Evolutionary conservation across 2,329 filamentous ascomycete genomes (phyloP), one percentile per base, ranked within the genome.

Genomic region (Neoscytalidium dimidiatum): DNA sequence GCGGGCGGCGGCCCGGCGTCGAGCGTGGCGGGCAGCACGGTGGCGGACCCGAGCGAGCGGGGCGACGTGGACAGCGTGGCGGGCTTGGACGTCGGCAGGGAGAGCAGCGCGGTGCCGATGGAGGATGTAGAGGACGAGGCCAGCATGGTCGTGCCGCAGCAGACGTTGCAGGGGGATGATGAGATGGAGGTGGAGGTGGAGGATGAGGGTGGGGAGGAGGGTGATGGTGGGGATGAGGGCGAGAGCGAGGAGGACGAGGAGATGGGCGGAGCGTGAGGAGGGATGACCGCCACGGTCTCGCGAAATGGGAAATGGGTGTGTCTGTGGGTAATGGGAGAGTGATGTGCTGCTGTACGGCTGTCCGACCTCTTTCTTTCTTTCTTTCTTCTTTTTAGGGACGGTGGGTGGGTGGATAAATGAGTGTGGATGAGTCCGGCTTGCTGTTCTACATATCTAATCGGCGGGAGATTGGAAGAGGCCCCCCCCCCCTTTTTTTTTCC

Each of bases 181-280:
- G 61, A 62, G 28, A 62, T 62, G 58, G 58, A 62, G 29, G 58
- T 51, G 11, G 58, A 64, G 21, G 58, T 35, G 28, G 73, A 74
- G 49, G 71, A 68, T 56, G 77, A 77, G 19, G 72, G 72, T 17
- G 74, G 74, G 23, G 65, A 61, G 21, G 69, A 69, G 53, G 69
- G 72, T 23, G 69, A 71, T 58, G 69, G 74, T 66, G 71, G 72
- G 64, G 68, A 66, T 31, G 66, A 64, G 23, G 64, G 65, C 31
- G 71, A 71, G 46, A 70, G 71, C n/a, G 74, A 76, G 33, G 71
- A 73, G 62, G 73, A 74, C n/a, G 72, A 74, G 70, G 60, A 70
- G 33, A 52, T 44, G 64, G 31, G 52, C 31, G 35, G 35, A 17
- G 38, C 51, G 8, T 58, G 51, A 56, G 26, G 46, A 6, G 38